Evolutionary conservation across 1,284 basidiomycete species (phyloP).

Genomic region (Baeospora myosura): DNA sequence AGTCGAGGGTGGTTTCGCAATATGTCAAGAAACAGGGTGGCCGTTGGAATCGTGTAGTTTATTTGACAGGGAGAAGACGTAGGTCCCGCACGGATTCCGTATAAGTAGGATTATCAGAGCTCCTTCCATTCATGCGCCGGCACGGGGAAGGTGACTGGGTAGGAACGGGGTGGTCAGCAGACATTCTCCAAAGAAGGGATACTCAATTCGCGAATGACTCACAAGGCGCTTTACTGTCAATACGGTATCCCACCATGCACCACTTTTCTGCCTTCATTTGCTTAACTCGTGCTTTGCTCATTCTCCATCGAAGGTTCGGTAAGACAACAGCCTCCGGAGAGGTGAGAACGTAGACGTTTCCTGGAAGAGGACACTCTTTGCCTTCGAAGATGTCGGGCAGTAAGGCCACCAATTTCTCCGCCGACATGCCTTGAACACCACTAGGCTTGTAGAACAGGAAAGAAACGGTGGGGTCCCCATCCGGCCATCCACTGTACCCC

Average conservation of each 20-base stretch:
- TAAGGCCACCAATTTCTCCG: slow-evolving; percentile 9
- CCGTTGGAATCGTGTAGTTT: neutral
- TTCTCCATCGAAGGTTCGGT: slow-evolving; percentile 21
- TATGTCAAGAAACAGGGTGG: too few species aligned
- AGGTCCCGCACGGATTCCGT: too few species aligned
- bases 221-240: neutral
- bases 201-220: too few species aligned
- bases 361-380: neutral
- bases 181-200: neutral
- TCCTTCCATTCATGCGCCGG: neutral
- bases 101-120: too few species aligned
- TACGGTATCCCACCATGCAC: slow-evolving; percentile 16
- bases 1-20: too few species aligned
- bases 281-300: slow-evolving; percentile 18
- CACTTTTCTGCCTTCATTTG: slow-evolving; percentile 21
- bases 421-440: neutral
- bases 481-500: slow-evolving; percentile 7
- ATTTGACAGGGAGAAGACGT: too few species aligned
- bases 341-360: slow-evolving; percentile 16
- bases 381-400: slow-evolving; percentile 11
- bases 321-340: slow-evolving; percentile 17
- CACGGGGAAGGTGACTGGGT: neutral
- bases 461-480: slow-evolving; percentile 9
- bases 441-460: slow-evolving; percentile 19
- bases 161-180: too few species aligned